A percentile compares a stretch with the other conserved stretches of the same genome.
Conservation (phyloP, 345 rosid species). For the Carallia brachiata region DNA sequence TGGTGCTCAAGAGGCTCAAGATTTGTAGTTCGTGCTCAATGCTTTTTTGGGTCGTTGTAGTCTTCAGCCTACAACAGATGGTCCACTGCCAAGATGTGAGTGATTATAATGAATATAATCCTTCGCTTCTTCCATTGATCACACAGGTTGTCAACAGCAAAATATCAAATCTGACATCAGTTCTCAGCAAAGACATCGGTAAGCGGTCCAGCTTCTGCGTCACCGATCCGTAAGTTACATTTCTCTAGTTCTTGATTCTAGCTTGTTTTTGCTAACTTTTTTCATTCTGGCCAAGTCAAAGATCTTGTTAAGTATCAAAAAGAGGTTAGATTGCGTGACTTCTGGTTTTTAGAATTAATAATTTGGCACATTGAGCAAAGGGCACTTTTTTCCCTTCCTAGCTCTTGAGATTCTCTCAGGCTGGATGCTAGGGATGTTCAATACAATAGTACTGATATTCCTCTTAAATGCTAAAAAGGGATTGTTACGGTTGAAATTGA, state of each 20-base stretch:
- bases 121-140: slow-evolving; percentile 47
- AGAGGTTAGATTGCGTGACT: not conserved
- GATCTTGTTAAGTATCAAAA: no score
- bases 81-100: slow-evolving; percentile 55
- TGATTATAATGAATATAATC: slow-evolving; percentile 47
- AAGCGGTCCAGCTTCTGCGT: slow-evolving; percentile 62
- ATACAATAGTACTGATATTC: no score
- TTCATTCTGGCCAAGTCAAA: not conserved
- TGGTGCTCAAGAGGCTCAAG: slow-evolving; percentile 35
- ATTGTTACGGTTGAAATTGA: no score
- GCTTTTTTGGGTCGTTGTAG: slow-evolving; percentile 38
- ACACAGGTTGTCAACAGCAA: slow-evolving; percentile 43
- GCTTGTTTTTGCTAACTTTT: not conserved
- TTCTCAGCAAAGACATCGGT: slow-evolving; percentile 47
- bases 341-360: not conserved
- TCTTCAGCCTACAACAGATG: slow-evolving; percentile 32
- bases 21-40: slow-evolving; percentile 31
- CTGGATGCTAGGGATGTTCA: no score
- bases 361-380: not conserved
- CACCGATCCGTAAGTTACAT: slow-evolving; percentile 59
- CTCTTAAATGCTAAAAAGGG: no score
- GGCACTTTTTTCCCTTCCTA: no score
- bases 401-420: no score
- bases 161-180: slow-evolving; percentile 55
- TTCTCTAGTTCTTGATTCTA: slow-evolving; percentile 3